These are phyloP conservation scores for Penicillium ucsense DNA, from an alignment of 495 filamentous ascomycete genomes.

Conservation along the genomic window DNA sequence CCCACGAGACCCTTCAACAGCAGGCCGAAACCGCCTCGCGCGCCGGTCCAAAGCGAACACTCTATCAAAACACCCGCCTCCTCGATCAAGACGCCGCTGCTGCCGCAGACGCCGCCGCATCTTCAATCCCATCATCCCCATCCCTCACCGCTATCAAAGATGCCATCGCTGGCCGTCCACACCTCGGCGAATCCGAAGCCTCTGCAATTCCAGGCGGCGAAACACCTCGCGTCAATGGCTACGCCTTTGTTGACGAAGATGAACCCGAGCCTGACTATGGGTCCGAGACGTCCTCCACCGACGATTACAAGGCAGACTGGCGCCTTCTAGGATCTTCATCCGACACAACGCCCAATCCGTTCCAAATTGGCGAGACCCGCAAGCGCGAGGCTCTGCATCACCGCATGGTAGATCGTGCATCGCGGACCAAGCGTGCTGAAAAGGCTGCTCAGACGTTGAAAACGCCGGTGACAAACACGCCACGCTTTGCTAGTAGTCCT, in stretches of 20 bases:
- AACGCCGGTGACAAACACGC: constrained; percentile 51
- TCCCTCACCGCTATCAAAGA: constrained; percentile 77
- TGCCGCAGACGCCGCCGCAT: constrained; percentile 18
- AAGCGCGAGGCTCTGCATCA: constrained; percentile 78
- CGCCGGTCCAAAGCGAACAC: constrained; percentile 65
- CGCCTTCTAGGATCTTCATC: constrained; percentile 41
- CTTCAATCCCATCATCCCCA: constrained; percentile 56
- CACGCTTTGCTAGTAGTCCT: constrained; percentile 70
- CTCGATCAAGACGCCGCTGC: constrained; percentile 19
- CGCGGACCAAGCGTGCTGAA: constrained; percentile 58
- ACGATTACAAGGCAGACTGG: constrained; percentile 11
- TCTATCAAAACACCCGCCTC: constrained; percentile 76
- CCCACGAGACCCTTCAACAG: constrained; percentile 54
- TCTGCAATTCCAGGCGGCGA: constrained; percentile 48
- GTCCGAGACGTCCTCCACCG: constrained; percentile 3
- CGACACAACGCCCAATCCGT: constrained; percentile 66
- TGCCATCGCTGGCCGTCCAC: constrained; percentile 71
- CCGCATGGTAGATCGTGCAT: constrained; percentile 80
- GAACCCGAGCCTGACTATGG: constrained; percentile 37
- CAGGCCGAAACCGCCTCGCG: constrained; percentile 58
- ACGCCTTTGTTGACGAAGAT: constrained; percentile 84
- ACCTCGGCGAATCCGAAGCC: constrained; percentile 54
- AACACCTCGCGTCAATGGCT: constrained; percentile 85
- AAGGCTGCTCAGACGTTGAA: constrained; percentile 38
- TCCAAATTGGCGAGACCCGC: constrained; percentile 66